phyloP scores from a whole-genome alignment of 176 grass and related monocot genomes.

The Metroxylon sagu region DNA sequence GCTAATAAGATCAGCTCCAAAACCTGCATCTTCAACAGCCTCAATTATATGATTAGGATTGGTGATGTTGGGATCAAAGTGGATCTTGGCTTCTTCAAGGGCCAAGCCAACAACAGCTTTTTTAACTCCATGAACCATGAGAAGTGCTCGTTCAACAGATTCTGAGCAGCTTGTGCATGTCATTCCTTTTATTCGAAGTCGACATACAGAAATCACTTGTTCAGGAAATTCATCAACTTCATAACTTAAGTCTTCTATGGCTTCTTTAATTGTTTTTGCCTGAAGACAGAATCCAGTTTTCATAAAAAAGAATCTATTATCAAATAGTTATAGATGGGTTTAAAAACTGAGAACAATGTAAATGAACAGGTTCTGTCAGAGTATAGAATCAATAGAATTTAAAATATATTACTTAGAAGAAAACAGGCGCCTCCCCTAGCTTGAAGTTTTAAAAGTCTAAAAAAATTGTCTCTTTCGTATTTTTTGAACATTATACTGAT shows the following conservation, averaged over 20 bases:
- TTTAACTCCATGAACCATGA: constrained; percentile 81
- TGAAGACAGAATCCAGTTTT: constrained; percentile 8
- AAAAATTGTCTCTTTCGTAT: no score
- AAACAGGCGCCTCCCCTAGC: no score
- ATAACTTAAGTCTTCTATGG: constrained; percentile 64
- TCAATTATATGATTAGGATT: constrained; percentile 48
- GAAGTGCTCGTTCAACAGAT: constrained; percentile 74
- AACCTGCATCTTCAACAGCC: constrained; percentile 92
- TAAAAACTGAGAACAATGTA: background rate
- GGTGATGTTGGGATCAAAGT: constrained; percentile 81
- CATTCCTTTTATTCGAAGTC: constrained; percentile 96
- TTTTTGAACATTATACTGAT: no score
- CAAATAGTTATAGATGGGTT: background rate
- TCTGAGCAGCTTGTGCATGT: constrained; percentile 96
- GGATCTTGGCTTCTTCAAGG: constrained; percentile 93
- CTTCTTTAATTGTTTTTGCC: constrained; percentile 66
- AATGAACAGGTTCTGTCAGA: background rate
- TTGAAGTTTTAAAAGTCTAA: no score
- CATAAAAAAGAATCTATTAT: background rate
- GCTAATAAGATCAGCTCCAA: constrained; percentile 81
- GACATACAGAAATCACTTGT: constrained; percentile 80
- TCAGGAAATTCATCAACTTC: constrained; percentile 69
- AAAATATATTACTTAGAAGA: no score
- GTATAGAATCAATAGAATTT: no score
- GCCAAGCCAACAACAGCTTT: constrained; percentile 89